Base-by-base conservation (phyloP, 371 early-diverging fungal species). In the Rhizopus delemar region DNA sequence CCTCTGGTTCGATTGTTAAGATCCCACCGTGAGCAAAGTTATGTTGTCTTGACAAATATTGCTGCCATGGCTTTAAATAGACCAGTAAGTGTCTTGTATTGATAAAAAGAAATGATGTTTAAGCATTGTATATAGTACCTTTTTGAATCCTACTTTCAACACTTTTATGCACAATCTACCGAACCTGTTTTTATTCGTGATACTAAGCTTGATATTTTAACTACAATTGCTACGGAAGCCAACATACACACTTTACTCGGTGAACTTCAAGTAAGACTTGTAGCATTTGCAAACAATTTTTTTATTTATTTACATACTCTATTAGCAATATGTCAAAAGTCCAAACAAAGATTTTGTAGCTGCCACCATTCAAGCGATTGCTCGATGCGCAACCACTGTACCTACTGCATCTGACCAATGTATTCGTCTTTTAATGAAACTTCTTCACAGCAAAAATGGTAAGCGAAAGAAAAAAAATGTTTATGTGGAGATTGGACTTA, bases 121-220 rank as follows among this genome's bases (percentile, higher is more conserved):
- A 56, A 13, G 3, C n/a, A 12, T 51, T 12, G 51, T 33, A 41
- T 46, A 4, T 59, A 86, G 86, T 77, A 83, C 38, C 68, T 90
- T 12, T 91, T 95, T 68, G 78, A 84, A 57, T 83, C 88, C 8
- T 83, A 86, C 59, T 62, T 90, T 16, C 86, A 86, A 41, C 85
- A 84, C 62, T 96, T 96, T 67, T 93, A 86, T 69, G 85, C 93
- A 8, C 88, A 87, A 41, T 83, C 90, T 0, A 79, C 86, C 4
- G 97, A 97, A 55, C 84, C 92, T 13, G 78, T 78, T 8, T 87
- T 86, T 67, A 84, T 93, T 51, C 86, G 92, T 38, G 83, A 90
- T 56, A 70, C 90, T 50, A 95, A 97, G 69, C 73, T 97, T 51
- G 90, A 92, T 31, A 92, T 96, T 28, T 60, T 96, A 63, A 89